Evolutionary conservation across 352 stramenopile genomes (phyloP), one percentile per base, ranked within the genome.

Genomic region (Pythium periplocum): DNA sequence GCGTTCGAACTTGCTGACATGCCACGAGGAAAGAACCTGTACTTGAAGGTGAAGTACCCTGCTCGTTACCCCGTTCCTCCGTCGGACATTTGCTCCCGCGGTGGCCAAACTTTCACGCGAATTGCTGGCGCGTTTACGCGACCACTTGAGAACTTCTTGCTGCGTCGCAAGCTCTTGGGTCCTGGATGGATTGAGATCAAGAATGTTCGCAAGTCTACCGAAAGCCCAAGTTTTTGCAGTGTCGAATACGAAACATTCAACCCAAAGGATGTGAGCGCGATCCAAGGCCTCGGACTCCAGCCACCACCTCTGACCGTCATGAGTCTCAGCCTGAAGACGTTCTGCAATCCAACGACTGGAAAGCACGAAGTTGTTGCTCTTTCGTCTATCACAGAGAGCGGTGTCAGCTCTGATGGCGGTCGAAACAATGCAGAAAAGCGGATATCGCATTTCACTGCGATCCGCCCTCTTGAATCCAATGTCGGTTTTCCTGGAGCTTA

Each of bases 41-140:
- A 98, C 59, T 59, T 99, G 32, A 99, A 99, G 71, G 91, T 99
- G 39, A 93, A 98, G 40, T 99, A 99, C 69, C 79, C 92, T 32
- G 93, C 91, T 4, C 93, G 93, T 59, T 98, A 97, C 67, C 82
- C 88, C 5, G 68, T 84, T 2, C 90, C 96, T 0, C 71, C 78
- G 12, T 75, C 73, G 0, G 75, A 96, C 26, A 60, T 90, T 10
- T 98, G 93, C 68, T 71, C 78, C 2, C 66, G 79, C 26, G 94
- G 95, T n/a, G 93, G 94, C 3, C 71, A 95, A 45, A 90, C 82
- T 9, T 98, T 98, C 62, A 77, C 83, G 45, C 92, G 91, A 47
- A 98, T 99, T 66, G 97, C 98, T 63, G 97, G 97, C 31, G 90
- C 82, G 2, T 88, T 89, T 47, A 96, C 96, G 10, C 85, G 87